Conservation (phyloP, 306 rosid species). For the Quercus glauca region DNA sequence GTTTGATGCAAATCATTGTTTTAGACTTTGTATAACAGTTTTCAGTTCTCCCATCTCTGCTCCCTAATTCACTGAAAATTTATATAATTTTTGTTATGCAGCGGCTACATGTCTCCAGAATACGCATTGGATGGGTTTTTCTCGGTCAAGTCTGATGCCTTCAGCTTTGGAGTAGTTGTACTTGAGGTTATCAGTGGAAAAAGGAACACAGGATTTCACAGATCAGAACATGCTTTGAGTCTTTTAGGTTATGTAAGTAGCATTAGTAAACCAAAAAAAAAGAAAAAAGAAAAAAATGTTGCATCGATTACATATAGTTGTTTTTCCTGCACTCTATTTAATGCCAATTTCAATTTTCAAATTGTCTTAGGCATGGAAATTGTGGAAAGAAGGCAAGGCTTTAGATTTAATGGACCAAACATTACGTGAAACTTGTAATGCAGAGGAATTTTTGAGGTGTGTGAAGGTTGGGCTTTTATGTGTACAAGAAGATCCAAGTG, state of each 20-base stretch:
- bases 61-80: background rate
- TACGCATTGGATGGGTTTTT: slow-evolving; percentile 49
- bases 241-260: slow-evolving; percentile 51
- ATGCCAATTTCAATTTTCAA: background rate
- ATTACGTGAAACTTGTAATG: slow-evolving; percentile 27
- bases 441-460: slow-evolving; percentile 31
- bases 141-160: slow-evolving; percentile 51
- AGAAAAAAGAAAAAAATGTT: too few species aligned
- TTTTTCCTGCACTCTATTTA: background rate
- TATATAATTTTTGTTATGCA: background rate
- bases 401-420: slow-evolving; percentile 38
- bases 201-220: slow-evolving; percentile 43
- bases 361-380: slow-evolving; percentile 42
- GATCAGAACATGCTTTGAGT: slow-evolving; percentile 31
- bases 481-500: slow-evolving; percentile 51
- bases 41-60: background rate
- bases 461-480: slow-evolving; percentile 40
- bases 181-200: slow-evolving; percentile 54
- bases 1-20: background rate
- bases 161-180: slow-evolving; percentile 58
- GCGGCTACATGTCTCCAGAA: slow-evolving; percentile 56
- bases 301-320: background rate
- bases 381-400: slow-evolving; percentile 43
- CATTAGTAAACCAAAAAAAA: too few species aligned
- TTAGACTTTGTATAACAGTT: background rate